Evolutionary conservation across 2,329 filamentous ascomycete genomes (phyloP), one percentile per base, ranked within the genome.

Genomic region (Teratosphaeria epicoccoides): DNA sequence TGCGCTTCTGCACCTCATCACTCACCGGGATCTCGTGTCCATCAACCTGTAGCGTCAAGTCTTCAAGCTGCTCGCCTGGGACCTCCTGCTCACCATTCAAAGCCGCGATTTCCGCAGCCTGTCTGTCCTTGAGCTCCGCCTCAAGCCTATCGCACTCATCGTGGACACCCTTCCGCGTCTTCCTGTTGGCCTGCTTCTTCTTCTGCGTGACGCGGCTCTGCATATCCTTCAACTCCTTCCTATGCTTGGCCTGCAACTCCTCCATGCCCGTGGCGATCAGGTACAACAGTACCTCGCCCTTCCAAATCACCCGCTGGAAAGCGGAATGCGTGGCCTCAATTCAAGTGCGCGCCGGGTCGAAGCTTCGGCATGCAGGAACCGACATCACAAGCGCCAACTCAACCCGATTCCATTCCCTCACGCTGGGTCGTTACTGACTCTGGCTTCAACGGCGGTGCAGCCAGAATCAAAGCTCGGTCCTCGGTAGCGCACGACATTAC

Each of bases 111-210:
- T 82, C 79, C 3, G 63, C 63, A 25, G 72, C 71, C 24, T 84
- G 81, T 53, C 68, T 70, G 52, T 79, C 76, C 50, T 74, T 74
- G 40, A 82, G 66, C 52, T 81, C 77, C 37, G 68, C 66, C 59
- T 83, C 80, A 33, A 82, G 69, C 24, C 70, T 66, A 20, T 79
- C 79, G 64, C 81, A 83, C 62, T 84, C 81, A 58, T 83, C 80
- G 56, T 82, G 82, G 40, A 77, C 71, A 29, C 71, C 71, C 58
- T 76, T 82, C 47, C 81, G 75, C 7, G 80, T 82, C 69, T 83
- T 84, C 72, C 97, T 98, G 46, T 85, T 94, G 14, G 93, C 90
- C 60, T 87, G 85, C 76, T 96, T 97, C 77, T 96, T 98, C 78
- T 96, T 97, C 71, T 85, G 89, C 4, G 88, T 96, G 64, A 94